phyloP scores from a whole-genome alignment of 805 yeast genomes.

The Nakazawaea sp. region DNA sequence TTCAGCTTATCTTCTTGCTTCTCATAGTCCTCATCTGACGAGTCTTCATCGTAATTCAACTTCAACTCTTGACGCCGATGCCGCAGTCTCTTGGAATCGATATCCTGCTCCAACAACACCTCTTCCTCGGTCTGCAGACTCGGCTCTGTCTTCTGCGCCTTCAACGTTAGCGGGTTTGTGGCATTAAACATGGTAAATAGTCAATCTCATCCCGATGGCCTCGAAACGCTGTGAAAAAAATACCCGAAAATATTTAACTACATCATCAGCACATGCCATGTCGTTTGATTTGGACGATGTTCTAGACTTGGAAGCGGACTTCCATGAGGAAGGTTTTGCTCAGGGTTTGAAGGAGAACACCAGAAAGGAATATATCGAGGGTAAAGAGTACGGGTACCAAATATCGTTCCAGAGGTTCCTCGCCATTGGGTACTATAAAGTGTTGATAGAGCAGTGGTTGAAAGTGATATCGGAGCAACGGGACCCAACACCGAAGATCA shows the following conservation, averaged over 20 bases:
- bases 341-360: conserved; percentile 67
- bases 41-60: conserved; percentile 16
- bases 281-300: conserved; percentile 50
- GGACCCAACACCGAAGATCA: conserved; percentile 10
- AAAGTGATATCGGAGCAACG: conserved; percentile 9
- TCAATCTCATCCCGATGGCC: too few species aligned
- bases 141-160: neutral
- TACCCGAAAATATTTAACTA: too few species aligned
- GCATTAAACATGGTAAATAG: neutral
- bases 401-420: conserved; percentile 68
- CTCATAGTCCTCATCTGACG: conserved; percentile 17
- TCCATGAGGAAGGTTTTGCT: conserved; percentile 59
- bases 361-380: conserved; percentile 58
- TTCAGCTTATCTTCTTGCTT: neutral
- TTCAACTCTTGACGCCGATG: conserved; percentile 10
- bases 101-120: conserved; percentile 14
- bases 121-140: conserved; percentile 11
- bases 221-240: too few species aligned
- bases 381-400: conserved; percentile 79
- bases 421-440: conserved; percentile 63
- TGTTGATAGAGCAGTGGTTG: conserved; percentile 34
- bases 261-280: conserved; percentile 17
- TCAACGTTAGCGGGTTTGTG: neutral
- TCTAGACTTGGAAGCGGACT: conserved; percentile 53
- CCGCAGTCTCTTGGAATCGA: conserved; percentile 12